These are phyloP conservation scores for Vitis hybrid DNA, from an alignment of 177 flowering plant species.

Conservation along the genomic window DNA sequence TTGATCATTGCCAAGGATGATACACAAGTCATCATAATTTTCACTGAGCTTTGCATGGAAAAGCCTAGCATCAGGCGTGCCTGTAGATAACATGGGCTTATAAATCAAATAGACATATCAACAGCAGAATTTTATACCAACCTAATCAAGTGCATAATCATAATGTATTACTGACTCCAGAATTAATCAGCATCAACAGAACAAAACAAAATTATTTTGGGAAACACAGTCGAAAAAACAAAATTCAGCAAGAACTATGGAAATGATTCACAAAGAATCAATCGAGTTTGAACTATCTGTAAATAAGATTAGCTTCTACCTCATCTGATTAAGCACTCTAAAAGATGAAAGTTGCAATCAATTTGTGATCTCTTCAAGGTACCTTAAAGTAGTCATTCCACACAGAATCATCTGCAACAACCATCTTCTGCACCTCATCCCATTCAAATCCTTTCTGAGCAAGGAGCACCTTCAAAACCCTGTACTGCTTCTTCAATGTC, in stretches of 20 bases:
- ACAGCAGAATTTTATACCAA: neutral
- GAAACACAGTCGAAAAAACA: too few species aligned
- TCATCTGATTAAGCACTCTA: too few species aligned
- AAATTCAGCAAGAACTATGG: too few species aligned
- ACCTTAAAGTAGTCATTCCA: conserved; percentile 26
- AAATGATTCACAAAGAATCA: too few species aligned
- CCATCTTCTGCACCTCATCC: conserved; percentile 19
- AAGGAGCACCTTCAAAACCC: conserved; percentile 19
- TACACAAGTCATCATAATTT: conserved; percentile 17
- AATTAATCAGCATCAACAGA: too few species aligned
- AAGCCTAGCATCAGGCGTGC: conserved; percentile 19
- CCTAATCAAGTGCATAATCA: neutral
- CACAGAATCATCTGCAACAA: conserved; percentile 15
- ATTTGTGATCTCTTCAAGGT: neutral
- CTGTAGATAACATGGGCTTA: conserved; percentile 7
- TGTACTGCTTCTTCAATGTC: conserved; percentile 24
- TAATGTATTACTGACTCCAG: too few species aligned
- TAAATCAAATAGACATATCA: neutral
- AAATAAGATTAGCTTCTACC: too few species aligned
- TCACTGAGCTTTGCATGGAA: conserved; percentile 14
- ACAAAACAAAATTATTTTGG: too few species aligned
- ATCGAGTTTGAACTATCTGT: too few species aligned
- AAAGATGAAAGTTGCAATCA: too few species aligned
- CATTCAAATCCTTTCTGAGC: conserved; percentile 18
- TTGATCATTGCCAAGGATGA: conserved; percentile 20